Base-by-base conservation (phyloP, 164 flowering plant species). In the Aristolochia fimbriata region DNA sequence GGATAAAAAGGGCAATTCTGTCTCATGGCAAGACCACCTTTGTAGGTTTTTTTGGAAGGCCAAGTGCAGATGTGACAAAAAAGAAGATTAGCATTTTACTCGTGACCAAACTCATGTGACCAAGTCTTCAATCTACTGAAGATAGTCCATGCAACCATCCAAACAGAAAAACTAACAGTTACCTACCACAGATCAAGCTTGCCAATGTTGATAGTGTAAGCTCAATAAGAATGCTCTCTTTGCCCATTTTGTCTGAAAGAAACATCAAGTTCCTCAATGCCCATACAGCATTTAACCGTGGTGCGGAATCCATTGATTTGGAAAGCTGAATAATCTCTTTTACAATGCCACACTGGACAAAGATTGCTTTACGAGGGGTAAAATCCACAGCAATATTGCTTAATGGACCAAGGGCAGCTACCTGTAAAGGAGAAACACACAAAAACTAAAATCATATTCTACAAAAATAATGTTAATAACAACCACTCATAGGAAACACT, bases 241-340 rank as follows among this genome's bases (percentile, higher is more conserved):
- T 94, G 55, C 71, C 70, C 51, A 22, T 73, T n/a, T 64, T 69
- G 68, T 85, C 87, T 17, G 89, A 84, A 59, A 75, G 83, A 70
- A 94, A 94, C 57, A 80, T 63, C 71, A 88, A 69, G 74, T 94
- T 94, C 78, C 79, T 83, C 72, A 94, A 80, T 67, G 96, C 96
- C 87, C 81, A 78, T 19, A 85, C 71, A 45, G 97, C 82, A 67
- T 82, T 83, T 61, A 73, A 62, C 73, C 96, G 83, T 33, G 88
- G 66, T 22, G 68, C 51, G 43, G 89, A 52, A 71, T 88, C 96
- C 95, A 94, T 88, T 23, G 99, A 88, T 65, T 78, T 80, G 51
- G 99, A 78, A 58, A 85, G 76, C 66, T 76, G 82, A 68, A 83
- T 81, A 60, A 94, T 90, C 66, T 76, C 77, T 60, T 80, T 81